Conservation (phyloP, 139 green algal genomes). For the Chlorella ohadii region DNA sequence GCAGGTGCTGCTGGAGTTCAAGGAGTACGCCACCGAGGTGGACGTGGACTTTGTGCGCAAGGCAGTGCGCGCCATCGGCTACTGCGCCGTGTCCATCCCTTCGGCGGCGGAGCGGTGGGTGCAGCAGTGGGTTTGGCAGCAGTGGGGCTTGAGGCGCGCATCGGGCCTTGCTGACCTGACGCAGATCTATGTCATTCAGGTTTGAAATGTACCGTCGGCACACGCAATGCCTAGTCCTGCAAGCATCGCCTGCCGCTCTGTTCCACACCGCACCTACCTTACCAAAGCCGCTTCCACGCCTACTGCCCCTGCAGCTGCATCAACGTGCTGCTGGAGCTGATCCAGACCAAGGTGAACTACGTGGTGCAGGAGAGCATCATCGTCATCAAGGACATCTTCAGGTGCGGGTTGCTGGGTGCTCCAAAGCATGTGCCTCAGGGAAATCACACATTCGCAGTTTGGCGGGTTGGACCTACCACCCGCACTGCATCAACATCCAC, state of each 20-base stretch:
- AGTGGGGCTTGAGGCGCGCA: too few relatives aligned
- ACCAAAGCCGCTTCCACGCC: not conserved
- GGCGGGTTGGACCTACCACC: too few relatives aligned
- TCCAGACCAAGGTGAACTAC: conserved; percentile 96
- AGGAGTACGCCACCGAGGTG: conserved; percentile 99
- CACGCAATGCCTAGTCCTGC: too few relatives aligned
- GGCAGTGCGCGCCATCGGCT: conserved; percentile 92
- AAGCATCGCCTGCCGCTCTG: too few relatives aligned
- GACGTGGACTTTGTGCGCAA: conserved; percentile 99
- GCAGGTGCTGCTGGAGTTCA: conserved; percentile 97
- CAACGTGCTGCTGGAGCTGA: conserved; percentile 97
- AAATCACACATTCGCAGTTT: too few relatives aligned
- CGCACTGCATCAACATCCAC: too few relatives aligned
- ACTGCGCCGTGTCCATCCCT: conserved; percentile 93
- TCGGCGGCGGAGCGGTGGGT: conserved; percentile 78
- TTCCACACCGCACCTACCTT: too few relatives aligned
- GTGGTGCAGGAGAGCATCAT: conserved; percentile 98
- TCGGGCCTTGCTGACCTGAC: too few relatives aligned
- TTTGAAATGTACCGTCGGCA: too few relatives aligned
- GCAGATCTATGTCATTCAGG: too few relatives aligned
- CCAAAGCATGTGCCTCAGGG: too few relatives aligned
- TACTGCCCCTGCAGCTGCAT: conserved; percentile 74
- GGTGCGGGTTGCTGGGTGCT: not conserved
- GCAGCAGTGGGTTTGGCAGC: too few relatives aligned
- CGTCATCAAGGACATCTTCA: conserved; percentile 98